These are phyloP conservation scores for Fraxinus albicans DNA, from an alignment of 305 asterid species.

Conservation along the genomic window DNA sequence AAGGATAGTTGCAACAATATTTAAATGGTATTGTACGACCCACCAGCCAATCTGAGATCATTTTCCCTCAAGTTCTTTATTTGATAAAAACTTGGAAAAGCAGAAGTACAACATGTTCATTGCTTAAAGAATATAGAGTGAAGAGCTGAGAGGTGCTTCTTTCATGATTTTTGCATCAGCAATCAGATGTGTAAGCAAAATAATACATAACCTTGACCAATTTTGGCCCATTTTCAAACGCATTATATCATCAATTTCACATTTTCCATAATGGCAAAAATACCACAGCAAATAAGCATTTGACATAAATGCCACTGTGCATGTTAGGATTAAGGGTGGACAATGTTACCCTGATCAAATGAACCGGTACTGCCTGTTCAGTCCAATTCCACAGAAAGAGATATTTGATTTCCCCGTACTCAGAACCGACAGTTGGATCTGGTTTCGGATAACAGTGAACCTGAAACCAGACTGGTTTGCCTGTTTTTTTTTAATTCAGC, in stretches of 20 bases:
- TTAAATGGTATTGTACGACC: background rate
- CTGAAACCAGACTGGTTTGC: constrained; percentile 1
- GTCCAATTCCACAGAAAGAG: background rate
- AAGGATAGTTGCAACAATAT: background rate
- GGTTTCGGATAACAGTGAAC: background rate
- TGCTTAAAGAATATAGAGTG: background rate
- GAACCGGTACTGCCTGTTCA: background rate
- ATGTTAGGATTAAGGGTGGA: background rate
- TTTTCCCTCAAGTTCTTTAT: background rate
- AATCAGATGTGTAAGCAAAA: background rate
- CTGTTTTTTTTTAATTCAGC: background rate
- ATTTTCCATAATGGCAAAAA: background rate
- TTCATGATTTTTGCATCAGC: background rate
- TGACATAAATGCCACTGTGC: background rate
- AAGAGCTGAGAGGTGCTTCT: background rate
- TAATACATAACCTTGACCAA: background rate
- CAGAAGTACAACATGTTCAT: background rate
- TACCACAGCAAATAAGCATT: background rate
- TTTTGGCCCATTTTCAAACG: background rate
- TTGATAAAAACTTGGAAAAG: constrained; percentile 5
- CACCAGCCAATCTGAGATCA: background rate
- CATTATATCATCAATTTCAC: background rate
- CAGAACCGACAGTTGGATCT: background rate
- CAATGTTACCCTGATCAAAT: background rate
- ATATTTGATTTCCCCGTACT: background rate